Percentiles rank a stretch among this genome's conserved stretches.
These are phyloP conservation scores for Xylaria cubensis DNA, from an alignment of 495 filamentous ascomycete genomes.

Conservation along the genomic window DNA sequence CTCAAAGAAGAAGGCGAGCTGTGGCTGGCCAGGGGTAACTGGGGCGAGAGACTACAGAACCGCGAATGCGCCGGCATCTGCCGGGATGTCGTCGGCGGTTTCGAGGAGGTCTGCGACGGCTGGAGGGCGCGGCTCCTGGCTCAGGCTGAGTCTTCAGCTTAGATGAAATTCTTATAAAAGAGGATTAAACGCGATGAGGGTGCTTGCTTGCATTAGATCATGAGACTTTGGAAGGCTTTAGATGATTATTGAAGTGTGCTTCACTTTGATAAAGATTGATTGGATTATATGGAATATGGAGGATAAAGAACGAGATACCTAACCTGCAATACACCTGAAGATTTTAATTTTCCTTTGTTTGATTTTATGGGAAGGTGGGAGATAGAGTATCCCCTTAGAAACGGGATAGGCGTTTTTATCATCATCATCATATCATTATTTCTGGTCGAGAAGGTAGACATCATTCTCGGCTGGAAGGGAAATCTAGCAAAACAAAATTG, in stretches of 20 bases:
- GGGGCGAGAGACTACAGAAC: slow-evolving; percentile 74
- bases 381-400: background rate
- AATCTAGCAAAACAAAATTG: background rate
- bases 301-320: slow-evolving; percentile 8
- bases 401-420: background rate
- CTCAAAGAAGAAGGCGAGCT: slow-evolving; percentile 76
- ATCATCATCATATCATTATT: background rate
- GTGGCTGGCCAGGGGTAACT: slow-evolving; percentile 81
- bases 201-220: background rate
- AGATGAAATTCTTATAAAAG: background rate
- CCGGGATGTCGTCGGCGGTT: slow-evolving; percentile 86
- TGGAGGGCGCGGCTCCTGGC: slow-evolving; percentile 59
- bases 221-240: background rate
- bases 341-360: slow-evolving; percentile 2
- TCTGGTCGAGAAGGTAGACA: background rate
- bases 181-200: background rate
- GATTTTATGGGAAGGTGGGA: background rate
- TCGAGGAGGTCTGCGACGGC: slow-evolving; percentile 80
- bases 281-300: slow-evolving; percentile 4
- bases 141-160: slow-evolving; percentile 49
- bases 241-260: background rate
- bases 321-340: slow-evolving; percentile 12
- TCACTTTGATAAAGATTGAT: slow-evolving; percentile 3
- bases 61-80: slow-evolving; percentile 82
- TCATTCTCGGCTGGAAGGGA: background rate